These are phyloP conservation scores for Salix viminalis DNA, from an alignment of 345 rosid genomes.

Conservation along the genomic window DNA sequence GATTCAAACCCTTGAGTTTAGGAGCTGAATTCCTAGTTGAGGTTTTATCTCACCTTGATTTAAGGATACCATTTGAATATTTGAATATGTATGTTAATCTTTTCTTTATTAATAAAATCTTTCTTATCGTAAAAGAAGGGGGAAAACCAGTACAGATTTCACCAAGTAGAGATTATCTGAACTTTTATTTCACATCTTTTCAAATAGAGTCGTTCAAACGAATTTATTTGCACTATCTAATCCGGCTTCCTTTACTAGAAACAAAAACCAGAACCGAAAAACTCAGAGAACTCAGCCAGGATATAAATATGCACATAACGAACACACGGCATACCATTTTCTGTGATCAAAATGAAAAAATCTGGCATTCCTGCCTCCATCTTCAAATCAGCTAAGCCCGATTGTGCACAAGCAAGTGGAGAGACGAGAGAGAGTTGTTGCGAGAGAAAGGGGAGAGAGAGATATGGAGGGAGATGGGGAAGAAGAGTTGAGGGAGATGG, in stretches of 20 bases:
- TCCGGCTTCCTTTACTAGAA: background rate
- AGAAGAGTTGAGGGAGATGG: too few species aligned
- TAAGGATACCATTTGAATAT: background rate
- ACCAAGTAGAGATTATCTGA: too few species aligned
- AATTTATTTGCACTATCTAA: background rate
- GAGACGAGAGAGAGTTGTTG: too few species aligned
- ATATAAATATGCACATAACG: too few species aligned
- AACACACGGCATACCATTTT: background rate
- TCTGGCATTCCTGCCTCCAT: background rate
- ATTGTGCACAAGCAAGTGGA: constrained; percentile 30
- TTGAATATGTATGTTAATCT: background rate
- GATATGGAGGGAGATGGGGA: too few species aligned
- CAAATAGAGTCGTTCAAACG: background rate
- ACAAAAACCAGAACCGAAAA: too few species aligned
- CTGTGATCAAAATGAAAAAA: background rate
- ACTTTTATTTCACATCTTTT: too few species aligned
- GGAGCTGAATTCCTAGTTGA: background rate
- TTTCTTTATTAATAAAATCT: background rate
- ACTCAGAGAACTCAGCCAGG: too few species aligned
- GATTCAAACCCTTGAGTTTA: too few species aligned
- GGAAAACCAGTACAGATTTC: too few species aligned
- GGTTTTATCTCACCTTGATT: background rate
- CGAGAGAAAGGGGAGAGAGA: too few species aligned
- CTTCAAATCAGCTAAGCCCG: constrained; percentile 49
- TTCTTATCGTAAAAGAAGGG: too few species aligned